Conservation (phyloP, 164 flowering plant genomes). For the Pachysandra terminalis region DNA sequence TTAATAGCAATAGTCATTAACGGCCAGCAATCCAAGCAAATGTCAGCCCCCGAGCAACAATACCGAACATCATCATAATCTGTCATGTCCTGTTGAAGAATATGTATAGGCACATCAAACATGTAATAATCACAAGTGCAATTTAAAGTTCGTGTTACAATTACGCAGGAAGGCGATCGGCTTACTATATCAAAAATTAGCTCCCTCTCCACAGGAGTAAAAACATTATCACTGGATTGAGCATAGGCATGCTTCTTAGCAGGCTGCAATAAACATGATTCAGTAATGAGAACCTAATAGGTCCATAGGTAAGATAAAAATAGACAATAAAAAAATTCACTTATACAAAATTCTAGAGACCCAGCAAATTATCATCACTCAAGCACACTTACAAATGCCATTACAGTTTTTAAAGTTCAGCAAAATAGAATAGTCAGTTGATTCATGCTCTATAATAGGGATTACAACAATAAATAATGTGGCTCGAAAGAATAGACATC, state of each 20-base stretch:
- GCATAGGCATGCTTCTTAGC: slow-evolving; percentile 88
- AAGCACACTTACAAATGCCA: too few relatives aligned
- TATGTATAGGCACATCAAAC: slow-evolving; percentile 2
- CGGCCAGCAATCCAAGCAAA: slow-evolving; percentile 95
- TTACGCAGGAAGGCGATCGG: slow-evolving; percentile 3
- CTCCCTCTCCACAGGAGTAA: slow-evolving; percentile 91
- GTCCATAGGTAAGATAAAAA: not conserved
- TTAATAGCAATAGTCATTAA: slow-evolving; percentile 92
- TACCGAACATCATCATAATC: slow-evolving; percentile 98
- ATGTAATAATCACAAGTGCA: not conserved
- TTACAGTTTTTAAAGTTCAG: too few relatives aligned
- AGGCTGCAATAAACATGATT: slow-evolving; percentile 51
- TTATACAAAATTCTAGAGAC: too few relatives aligned
- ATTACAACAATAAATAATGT: not conserved
- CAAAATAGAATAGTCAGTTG: too few relatives aligned
- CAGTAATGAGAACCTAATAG: not conserved
- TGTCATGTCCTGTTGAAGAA: slow-evolving; percentile 70
- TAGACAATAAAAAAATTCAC: not conserved
- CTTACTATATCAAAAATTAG: slow-evolving; percentile 95
- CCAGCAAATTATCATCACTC: too few relatives aligned
- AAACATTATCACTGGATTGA: slow-evolving; percentile 67
- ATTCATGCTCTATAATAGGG: not conserved
- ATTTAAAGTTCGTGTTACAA: not conserved
- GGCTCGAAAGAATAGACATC: not conserved
- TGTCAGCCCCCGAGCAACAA: slow-evolving; percentile 97